Base-by-base conservation (phyloP, 208 protist genomes). In the Acanthamoeba quina region DNA sequence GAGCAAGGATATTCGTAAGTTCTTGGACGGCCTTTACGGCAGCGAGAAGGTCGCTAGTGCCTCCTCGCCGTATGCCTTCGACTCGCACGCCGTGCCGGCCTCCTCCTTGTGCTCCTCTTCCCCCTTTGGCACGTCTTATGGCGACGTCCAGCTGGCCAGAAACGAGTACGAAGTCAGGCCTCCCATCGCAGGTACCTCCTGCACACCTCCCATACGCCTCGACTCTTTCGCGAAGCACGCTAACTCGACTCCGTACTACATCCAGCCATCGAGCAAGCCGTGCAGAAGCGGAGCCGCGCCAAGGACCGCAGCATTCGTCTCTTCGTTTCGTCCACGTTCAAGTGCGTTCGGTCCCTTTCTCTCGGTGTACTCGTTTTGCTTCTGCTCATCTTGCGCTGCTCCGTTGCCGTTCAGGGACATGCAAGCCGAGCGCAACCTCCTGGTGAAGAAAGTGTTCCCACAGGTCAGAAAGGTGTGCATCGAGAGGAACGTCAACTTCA, bases 361-460 rank as follows among this genome's bases (percentile, higher is more conserved):
- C n/a, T n/a, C n/a, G n/a, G n/a, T n/a, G n/a, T n/a, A n/a, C n/a
- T n/a, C n/a, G n/a, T n/a, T n/a, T n/a, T n/a, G n/a, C n/a, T 44
- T 44, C 41, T 44, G 41, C 41, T 44, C 41, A 44, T 62, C 80
- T 88, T 34, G 37, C 26, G 3, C 56, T 62, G 11, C 15, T 26
- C 56, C 52, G 5, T 58, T 62, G 13, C 5, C 56, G 3, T 2
- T 7, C 44, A 92, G 88, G 24, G 90, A 94, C 58, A 94, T 94
- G 90, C 66, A 82, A 15, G 76, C 49, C n/a, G 90, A 94, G 37
- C 90, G 90, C 58, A 70, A 94, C 54, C 66, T 94, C 0, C 66
- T 94, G 52, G 76, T 94, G 66, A 94, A 94, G 41, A 94, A 94
- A 37, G 90, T 94, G 49, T 82, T 94, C n/a, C 90, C 90, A 4